phyloP scores from a whole-genome alignment of 1,284 basidiomycete genomes.

The Ceratobasidium sp. region DNA sequence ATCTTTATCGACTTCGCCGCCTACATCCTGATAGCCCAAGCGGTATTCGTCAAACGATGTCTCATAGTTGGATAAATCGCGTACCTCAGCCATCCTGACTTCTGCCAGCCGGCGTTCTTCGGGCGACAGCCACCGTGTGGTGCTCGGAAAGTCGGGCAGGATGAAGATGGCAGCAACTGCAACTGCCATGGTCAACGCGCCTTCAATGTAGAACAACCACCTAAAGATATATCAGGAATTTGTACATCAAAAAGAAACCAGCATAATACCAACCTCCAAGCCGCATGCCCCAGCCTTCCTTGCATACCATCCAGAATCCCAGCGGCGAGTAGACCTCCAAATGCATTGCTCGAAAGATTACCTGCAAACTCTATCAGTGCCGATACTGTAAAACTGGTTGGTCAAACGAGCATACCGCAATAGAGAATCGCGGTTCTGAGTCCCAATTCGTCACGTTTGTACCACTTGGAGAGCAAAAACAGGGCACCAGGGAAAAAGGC shows the following conservation, averaged over 20 bases:
- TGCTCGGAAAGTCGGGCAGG: conserved; percentile 82
- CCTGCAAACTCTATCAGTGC: conserved; percentile 59
- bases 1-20: conserved; percentile 62
- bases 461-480: conserved; percentile 80
- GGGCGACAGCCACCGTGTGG: conserved; percentile 69
- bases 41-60: conserved; percentile 51
- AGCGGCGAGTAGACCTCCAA: conserved; percentile 82
- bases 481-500: conserved; percentile 80
- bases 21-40: conserved; percentile 58
- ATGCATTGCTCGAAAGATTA: conserved; percentile 83
- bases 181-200: conserved; percentile 74
- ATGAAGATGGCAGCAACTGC: conserved; percentile 74
- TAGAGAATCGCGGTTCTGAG: conserved; percentile 69
- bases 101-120: conserved; percentile 76
- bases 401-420: conserved; percentile 58
- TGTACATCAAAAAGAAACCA: background rate
- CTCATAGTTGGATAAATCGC: conserved; percentile 48
- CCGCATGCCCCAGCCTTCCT: conserved; percentile 75
- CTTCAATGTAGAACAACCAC: conserved; percentile 85
- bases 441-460: conserved; percentile 75
- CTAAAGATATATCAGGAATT: conserved; percentile 56
- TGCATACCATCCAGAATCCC: conserved; percentile 79
- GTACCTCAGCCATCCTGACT: conserved; percentile 78
- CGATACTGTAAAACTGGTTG: too few relatives aligned
- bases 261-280: conserved; percentile 70